phyloP scores from a whole-genome alignment of 2,329 filamentous ascomycete genomes.

The Colletotrichum musicola region DNA sequence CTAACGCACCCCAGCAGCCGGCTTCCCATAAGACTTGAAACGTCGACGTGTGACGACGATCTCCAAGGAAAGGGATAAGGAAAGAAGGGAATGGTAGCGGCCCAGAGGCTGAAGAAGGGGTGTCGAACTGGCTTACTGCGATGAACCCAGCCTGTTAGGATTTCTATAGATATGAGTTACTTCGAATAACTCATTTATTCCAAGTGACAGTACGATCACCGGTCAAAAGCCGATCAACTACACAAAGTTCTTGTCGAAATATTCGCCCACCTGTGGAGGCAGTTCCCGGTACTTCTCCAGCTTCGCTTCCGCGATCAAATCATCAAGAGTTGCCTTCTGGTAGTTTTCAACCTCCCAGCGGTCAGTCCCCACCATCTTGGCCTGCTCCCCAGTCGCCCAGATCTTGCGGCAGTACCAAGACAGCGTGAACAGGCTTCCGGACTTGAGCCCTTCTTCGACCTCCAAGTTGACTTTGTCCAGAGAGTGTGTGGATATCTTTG shows the following conservation, averaged over 20 bases:
- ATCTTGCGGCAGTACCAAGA: constrained; percentile 46
- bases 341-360: constrained; percentile 46
- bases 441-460: constrained; percentile 40
- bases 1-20: too few relatives aligned
- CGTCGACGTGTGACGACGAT: too few relatives aligned
- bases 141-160: too few relatives aligned
- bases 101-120: too few relatives aligned
- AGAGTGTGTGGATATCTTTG: constrained; percentile 39
- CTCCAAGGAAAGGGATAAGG: too few relatives aligned
- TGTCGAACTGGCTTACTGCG: too few relatives aligned
- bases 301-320: constrained; percentile 41
- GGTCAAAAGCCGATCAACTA: too few relatives aligned
- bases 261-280: constrained; percentile 38
- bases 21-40: too few relatives aligned
- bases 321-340: constrained; percentile 41
- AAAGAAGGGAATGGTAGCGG: too few relatives aligned
- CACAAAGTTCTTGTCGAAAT: neutral
- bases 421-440: constrained; percentile 40
- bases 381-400: constrained; percentile 43
- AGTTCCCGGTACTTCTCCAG: constrained; percentile 44
- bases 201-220: too few relatives aligned
- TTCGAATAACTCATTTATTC: too few relatives aligned
- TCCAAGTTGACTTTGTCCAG: constrained; percentile 43
- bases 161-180: too few relatives aligned
- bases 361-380: constrained; percentile 40